These are phyloP conservation scores for Platismatia glauca DNA, from an alignment of 495 filamentous ascomycete genomes.

Conservation along the genomic window DNA sequence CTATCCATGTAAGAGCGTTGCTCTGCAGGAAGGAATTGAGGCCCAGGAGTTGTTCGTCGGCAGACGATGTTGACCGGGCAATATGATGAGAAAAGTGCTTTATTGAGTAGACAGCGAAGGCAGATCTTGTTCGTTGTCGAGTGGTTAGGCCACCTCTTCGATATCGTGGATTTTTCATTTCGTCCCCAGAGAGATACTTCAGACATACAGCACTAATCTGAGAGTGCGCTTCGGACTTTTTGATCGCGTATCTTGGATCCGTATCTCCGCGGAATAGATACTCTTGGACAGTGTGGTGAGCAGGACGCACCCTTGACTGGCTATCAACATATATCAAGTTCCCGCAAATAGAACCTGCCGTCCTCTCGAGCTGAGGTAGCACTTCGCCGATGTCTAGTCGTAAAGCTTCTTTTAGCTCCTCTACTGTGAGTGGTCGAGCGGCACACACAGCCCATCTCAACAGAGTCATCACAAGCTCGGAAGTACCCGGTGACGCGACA, in stretches of 20 bases:
- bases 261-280: not conserved
- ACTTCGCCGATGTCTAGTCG: constrained; percentile 25
- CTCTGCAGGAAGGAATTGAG: not conserved
- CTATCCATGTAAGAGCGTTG: not conserved
- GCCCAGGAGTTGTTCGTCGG: not conserved
- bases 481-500: not conserved
- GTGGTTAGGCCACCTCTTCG: not conserved
- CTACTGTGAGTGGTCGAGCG: constrained; percentile 23
- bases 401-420: constrained; percentile 28
- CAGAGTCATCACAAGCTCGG: constrained; percentile 22
- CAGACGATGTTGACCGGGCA: not conserved
- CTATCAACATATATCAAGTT: constrained; percentile 20
- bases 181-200: not conserved
- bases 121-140: not conserved
- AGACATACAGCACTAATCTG: not conserved
- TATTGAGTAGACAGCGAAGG: not conserved
- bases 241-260: not conserved
- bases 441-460: constrained; percentile 29
- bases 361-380: constrained; percentile 19
- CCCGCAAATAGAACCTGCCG: constrained; percentile 20
- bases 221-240: not conserved
- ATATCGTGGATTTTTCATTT: not conserved
- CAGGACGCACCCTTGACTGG: constrained; percentile 22
- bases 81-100: not conserved
- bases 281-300: constrained; percentile 5